phyloP scores from a whole-genome alignment of 345 rosid species.

The Gossypium rotundifolium region DNA sequence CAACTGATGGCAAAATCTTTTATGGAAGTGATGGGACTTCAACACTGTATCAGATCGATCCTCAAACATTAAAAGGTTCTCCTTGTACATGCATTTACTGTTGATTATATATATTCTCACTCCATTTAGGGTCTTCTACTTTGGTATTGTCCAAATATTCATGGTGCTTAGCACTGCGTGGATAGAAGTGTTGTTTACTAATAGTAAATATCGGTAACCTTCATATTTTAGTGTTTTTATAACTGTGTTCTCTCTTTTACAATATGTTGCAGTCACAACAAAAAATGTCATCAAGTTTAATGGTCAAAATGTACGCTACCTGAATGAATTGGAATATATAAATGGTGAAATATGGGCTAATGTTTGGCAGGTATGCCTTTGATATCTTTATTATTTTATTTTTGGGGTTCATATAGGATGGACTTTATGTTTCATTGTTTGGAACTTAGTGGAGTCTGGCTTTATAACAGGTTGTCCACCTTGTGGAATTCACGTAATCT shows the following conservation, averaged over 20 bases:
- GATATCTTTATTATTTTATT: not conserved
- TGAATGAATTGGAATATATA: conserved; percentile 85
- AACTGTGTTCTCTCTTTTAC: not conserved
- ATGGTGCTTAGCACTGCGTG: not conserved
- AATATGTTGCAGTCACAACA: conserved; percentile 38
- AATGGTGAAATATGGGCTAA: conserved; percentile 96
- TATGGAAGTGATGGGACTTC: conserved; percentile 94
- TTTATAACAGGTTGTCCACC: not conserved
- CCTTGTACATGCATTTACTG: conserved; percentile 6
- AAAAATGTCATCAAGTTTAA: conserved; percentile 48
- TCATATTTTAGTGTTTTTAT: not conserved
- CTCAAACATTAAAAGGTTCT: conserved; percentile 63
- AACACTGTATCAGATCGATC: conserved; percentile 65
- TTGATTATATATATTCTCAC: conserved; percentile 7
- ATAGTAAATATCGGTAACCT: not conserved
- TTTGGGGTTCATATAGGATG: not conserved
- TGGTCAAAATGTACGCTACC: conserved; percentile 52
- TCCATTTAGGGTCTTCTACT: not conserved
- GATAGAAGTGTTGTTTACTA: not conserved
- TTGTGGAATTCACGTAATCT: not conserved
- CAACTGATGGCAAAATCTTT: conserved; percentile 76
- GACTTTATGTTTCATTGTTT: not conserved
- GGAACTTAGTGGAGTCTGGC: not conserved
- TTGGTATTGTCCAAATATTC: not conserved
- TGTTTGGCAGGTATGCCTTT: conserved; percentile 64